A percentile compares a stretch with the other conserved stretches of the same genome.
Conservation (phyloP, 1,139 yeast species). For the Diutina catenulata region DNA sequence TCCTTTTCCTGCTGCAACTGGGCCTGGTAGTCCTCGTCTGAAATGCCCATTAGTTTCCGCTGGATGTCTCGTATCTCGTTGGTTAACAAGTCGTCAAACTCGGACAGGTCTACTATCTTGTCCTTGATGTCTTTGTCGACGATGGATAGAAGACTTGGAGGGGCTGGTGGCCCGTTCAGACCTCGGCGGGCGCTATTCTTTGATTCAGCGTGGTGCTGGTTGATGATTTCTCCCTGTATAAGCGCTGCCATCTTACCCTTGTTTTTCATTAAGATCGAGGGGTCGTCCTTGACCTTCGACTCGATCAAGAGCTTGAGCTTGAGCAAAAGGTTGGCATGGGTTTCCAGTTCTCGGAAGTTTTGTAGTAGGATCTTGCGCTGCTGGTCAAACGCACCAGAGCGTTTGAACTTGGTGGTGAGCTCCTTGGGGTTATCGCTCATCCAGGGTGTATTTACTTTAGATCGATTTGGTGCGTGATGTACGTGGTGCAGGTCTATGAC, state of each 20-base stretch:
- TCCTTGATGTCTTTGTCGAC: conserved; percentile 38
- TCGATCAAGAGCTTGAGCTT: conserved; percentile 35
- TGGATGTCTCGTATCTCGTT: conserved; percentile 25
- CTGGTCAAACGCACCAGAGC: conserved; percentile 38
- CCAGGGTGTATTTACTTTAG: no score
- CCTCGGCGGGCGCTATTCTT: background rate
- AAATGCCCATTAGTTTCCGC: conserved; percentile 22
- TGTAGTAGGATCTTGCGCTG: conserved; percentile 32
- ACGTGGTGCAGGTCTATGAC: no score
- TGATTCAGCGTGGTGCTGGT: conserved; percentile 7
- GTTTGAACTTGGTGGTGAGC: conserved; percentile 33
- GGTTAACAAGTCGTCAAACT: conserved; percentile 23
- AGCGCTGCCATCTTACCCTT: conserved; percentile 42
- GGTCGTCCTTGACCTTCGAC: conserved; percentile 36
- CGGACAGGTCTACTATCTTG: conserved; percentile 32
- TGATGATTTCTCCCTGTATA: conserved; percentile 38
- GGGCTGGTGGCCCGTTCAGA: no score
- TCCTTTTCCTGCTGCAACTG: conserved; percentile 14
- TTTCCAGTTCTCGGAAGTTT: conserved; percentile 31
- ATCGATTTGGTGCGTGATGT: no score
- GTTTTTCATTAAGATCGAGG: conserved; percentile 35
- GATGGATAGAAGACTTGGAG: conserved; percentile 11
- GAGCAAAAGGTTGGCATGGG: conserved; percentile 28
- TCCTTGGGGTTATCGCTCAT: conserved; percentile 17
- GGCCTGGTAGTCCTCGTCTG: conserved; percentile 28